phyloP scores from a whole-genome alignment of 164 flowering plant genomes.

The Dillenia suffruticosa region DNA sequence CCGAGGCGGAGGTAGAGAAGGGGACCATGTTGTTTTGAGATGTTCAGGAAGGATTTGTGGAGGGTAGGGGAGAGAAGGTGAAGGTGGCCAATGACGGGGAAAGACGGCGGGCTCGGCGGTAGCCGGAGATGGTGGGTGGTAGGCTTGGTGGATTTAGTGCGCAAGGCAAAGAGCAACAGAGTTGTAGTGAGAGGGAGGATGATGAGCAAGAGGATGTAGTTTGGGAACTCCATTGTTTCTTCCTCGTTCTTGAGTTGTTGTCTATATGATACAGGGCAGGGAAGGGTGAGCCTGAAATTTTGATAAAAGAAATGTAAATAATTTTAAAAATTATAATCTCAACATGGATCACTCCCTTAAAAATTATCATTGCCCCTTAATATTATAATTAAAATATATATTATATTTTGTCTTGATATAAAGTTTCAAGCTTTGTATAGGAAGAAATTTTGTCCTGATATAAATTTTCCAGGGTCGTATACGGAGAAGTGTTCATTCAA shows the following conservation, averaged over 20 bases:
- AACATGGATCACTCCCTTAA: too few species aligned
- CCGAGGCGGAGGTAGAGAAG: slow-evolving; percentile 44
- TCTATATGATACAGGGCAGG: not conserved
- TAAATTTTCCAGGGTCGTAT: too few species aligned
- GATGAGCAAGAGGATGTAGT: not conserved
- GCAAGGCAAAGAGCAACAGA: not conserved
- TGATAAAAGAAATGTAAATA: too few species aligned
- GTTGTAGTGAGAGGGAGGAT: not conserved
- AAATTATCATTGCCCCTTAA: too few species aligned
- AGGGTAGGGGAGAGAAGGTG: slow-evolving; percentile 46
- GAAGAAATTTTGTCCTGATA: too few species aligned
- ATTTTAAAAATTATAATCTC: too few species aligned
- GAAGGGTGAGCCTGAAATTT: too few species aligned
- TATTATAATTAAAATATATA: too few species aligned
- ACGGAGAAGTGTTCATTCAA: too few species aligned
- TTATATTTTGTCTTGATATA: too few species aligned
- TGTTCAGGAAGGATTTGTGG: slow-evolving; percentile 41
- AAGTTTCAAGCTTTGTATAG: too few species aligned
- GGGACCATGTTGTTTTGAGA: slow-evolving; percentile 46
- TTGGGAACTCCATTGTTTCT: not conserved
- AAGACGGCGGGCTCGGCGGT: slow-evolving; percentile 48
- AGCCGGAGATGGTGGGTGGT: slow-evolving; percentile 6
- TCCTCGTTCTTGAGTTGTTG: not conserved
- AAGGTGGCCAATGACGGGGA: slow-evolving; percentile 59
- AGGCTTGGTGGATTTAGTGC: slow-evolving; percentile 9